Conservation (phyloP, 1,284 basidiomycete genomes). For the Marasmius tenuissimus region DNA sequence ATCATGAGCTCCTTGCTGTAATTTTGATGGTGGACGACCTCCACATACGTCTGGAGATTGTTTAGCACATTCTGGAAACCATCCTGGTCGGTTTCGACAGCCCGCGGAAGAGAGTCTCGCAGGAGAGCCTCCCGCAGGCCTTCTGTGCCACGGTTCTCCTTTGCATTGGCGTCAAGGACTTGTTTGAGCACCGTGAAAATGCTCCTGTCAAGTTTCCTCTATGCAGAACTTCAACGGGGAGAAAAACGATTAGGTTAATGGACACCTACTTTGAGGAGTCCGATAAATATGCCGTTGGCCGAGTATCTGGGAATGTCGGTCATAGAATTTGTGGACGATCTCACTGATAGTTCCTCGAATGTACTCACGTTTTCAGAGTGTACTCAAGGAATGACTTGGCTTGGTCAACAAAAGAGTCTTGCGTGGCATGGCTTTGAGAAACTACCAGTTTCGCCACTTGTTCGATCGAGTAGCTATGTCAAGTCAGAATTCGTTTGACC, state of each 20-base stretch:
- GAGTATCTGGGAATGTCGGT: slow-evolving; percentile 39
- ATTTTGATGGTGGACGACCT: slow-evolving; percentile 52
- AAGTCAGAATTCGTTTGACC: neutral
- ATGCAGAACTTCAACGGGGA: neutral
- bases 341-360: neutral
- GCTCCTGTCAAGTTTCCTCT: slow-evolving; percentile 38
- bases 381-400: slow-evolving; percentile 53
- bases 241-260: neutral
- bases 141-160: slow-evolving; percentile 28
- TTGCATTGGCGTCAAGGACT: slow-evolving; percentile 40
- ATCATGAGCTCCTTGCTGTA: slow-evolving; percentile 52
- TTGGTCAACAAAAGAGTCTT: slow-evolving; percentile 59
- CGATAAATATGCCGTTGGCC: slow-evolving; percentile 53
- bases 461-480: slow-evolving; percentile 47
- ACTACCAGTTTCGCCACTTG: slow-evolving; percentile 46
- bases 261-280: slow-evolving; percentile 52
- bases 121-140: slow-evolving; percentile 52
- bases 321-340: neutral
- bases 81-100: slow-evolving; percentile 48
- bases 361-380: slow-evolving; percentile 47
- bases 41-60: slow-evolving; percentile 54
- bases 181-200: slow-evolving; percentile 57
- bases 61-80: slow-evolving; percentile 49
- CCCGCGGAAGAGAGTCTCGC: slow-evolving; percentile 51
- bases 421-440: slow-evolving; percentile 45